Conservation (phyloP, 139 green algal species). For the Chlamydomonas sp. region DNA sequence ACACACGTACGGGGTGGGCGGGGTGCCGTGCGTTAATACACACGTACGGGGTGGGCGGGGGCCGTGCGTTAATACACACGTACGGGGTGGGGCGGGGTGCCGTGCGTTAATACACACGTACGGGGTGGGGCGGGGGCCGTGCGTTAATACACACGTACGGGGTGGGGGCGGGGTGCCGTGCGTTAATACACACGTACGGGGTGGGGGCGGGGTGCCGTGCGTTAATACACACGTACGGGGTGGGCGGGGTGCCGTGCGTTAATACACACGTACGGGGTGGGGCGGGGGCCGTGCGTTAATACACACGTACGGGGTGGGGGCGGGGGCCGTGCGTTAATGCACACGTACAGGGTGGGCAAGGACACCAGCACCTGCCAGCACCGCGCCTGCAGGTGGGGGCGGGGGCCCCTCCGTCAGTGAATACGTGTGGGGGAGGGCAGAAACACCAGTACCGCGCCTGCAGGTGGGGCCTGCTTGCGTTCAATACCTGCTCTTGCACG, state of each 20-base stretch:
- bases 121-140: background rate
- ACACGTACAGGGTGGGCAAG: background rate
- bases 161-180: background rate
- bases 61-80: background rate
- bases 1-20: background rate
- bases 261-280: background rate
- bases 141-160: background rate
- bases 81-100: background rate
- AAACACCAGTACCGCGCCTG: no score
- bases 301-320: no score
- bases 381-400: no score
- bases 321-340: background rate
- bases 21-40: background rate
- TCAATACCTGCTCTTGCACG: no score
- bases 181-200: background rate
- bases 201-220: slow-evolving; percentile 19
- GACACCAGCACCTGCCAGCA: no score
- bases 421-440: no score
- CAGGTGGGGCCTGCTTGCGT: no score
- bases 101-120: background rate
- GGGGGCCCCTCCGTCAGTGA: no score
- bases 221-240: background rate
- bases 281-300: no score
- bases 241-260: background rate
- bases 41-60: background rate